Evolutionary conservation across 1,284 basidiomycete genomes (phyloP), one percentile per base, ranked within the genome.

Genomic region (Trichosporon faecale): DNA sequence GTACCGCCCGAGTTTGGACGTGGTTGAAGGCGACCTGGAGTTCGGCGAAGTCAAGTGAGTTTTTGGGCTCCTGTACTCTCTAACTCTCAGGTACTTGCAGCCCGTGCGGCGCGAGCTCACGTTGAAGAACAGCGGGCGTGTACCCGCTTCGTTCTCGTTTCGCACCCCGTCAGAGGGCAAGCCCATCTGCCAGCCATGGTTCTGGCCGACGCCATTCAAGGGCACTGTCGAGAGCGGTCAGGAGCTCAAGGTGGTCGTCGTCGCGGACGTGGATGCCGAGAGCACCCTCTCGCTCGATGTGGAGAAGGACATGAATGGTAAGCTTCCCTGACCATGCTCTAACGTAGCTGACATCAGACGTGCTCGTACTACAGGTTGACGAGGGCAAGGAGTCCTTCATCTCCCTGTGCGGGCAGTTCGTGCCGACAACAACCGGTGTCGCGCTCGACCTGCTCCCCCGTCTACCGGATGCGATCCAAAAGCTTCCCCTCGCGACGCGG

Each of bases 1-100:
- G 2, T 86, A 85, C 71, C 84, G 86, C 9, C 84, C 84, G 23
- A 83, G 84, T n/a, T 72, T 86, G 67, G 85, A 84, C 70, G 85
- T 86, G 66, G 82, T 82, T 3, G 82, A 79, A 67, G 82, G 84
- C 37, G 84, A 86, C 46, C 73, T 88, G 49, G 82, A 84, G 18
- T 79, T 88, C 70, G 80, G 79, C 0, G 70, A 75, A 2, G 68
- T 80, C 37, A 72, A 66, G 76, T 68, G 29, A 14, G 67, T 63
- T 33, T 33, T 9, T 44, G 18, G 4, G 16, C 4, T 18, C 18
- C 8, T n/a, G 40, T 21, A 72, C 71, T 25, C 61, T 68, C 67
- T 68, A n/a, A 68, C 67, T 7, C 11, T 25, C 29, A 68, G 67
- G 11, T 77, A 78, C 67, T 67, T 75, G 44, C 74, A 69, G n/a